Evolutionary conservation across 192 early-diverging fungal species (phyloP).

Genomic region (Diversispora eburnea): DNA sequence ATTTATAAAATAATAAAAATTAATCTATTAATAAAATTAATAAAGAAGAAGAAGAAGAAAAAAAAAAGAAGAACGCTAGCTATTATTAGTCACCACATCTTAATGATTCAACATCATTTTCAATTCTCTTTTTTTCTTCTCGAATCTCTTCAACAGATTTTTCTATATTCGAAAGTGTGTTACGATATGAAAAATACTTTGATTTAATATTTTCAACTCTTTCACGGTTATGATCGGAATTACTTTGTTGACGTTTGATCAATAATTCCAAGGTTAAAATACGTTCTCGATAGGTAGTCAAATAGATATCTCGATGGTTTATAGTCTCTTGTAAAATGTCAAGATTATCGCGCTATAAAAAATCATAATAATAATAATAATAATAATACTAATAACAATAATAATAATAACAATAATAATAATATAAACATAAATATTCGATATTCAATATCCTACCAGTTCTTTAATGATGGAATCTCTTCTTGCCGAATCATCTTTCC

Average conservation of each 20-base stretch:
- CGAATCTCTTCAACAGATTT: constrained; percentile 7
- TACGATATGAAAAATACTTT: constrained; percentile 11
- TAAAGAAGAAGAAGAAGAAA: background rate
- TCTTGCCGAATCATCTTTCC: constrained; percentile 4
- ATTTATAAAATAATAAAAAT: no score
- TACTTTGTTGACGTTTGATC: background rate
- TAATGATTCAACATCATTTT: constrained; percentile 3
- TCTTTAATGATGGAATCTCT: constrained; percentile 3
- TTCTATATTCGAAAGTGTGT: constrained; percentile 7
- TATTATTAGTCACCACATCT: background rate
- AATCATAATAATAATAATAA: background rate
- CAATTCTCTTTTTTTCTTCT: constrained; percentile 17
- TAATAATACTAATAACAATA: background rate
- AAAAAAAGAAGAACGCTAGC: no score
- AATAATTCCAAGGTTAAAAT: constrained; percentile 5
- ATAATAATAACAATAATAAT: background rate
- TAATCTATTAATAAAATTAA: no score
- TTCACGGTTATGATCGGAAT: constrained; percentile 13
- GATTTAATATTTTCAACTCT: constrained; percentile 16
- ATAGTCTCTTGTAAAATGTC: background rate
- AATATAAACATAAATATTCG: background rate
- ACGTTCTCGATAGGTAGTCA: constrained; percentile 15
- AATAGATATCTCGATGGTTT: background rate
- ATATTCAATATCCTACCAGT: constrained; percentile 6
- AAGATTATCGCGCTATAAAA: background rate